These are phyloP conservation scores for Mycena indigotica DNA, from an alignment of 768 basidiomycete genomes.

Conservation along the genomic window DNA sequence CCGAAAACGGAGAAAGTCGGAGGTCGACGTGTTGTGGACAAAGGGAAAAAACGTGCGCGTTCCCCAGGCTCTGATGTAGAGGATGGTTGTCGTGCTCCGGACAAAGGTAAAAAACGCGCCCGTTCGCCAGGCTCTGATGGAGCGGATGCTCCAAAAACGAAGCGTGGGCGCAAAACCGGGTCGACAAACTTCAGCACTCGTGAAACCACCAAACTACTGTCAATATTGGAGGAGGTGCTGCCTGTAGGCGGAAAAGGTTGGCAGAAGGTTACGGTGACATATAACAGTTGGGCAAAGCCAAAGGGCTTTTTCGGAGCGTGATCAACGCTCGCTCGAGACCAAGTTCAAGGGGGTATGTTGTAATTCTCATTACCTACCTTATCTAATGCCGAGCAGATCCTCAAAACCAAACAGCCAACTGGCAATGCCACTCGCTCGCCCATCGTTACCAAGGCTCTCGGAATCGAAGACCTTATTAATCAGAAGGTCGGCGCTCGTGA, in stretches of 20 bases:
- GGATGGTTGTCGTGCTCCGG: too few species aligned
- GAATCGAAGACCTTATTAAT: conserved; percentile 9
- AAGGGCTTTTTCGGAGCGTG: not conserved
- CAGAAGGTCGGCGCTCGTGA: conserved; percentile 2
- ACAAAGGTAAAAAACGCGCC: not conserved
- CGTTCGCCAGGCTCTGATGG: not conserved
- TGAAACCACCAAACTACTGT: conserved; percentile 1
- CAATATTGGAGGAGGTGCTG: not conserved
- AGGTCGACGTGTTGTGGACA: not conserved
- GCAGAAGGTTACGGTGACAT: not conserved
- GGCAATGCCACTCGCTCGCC: not conserved
- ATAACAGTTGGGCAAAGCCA: not conserved
- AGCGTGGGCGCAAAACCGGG: not conserved
- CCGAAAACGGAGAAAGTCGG: not conserved
- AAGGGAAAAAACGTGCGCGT: not conserved
- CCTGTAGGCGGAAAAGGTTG: conserved; percentile 2
- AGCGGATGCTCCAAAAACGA: not conserved
- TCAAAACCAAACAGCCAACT: conserved; percentile 6
- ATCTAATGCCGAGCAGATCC: not conserved
- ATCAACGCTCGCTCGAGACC: not conserved
- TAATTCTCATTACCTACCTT: not conserved
- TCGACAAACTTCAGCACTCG: not conserved
- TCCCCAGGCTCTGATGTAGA: not conserved
- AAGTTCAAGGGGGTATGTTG: conserved; percentile 3
- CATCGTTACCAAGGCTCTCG: conserved; percentile 7